Percentiles rank a stretch among this genome's conserved stretches.
phyloP scores from a whole-genome alignment of 257 asterid genomes.

The Echium plantagineum region DNA sequence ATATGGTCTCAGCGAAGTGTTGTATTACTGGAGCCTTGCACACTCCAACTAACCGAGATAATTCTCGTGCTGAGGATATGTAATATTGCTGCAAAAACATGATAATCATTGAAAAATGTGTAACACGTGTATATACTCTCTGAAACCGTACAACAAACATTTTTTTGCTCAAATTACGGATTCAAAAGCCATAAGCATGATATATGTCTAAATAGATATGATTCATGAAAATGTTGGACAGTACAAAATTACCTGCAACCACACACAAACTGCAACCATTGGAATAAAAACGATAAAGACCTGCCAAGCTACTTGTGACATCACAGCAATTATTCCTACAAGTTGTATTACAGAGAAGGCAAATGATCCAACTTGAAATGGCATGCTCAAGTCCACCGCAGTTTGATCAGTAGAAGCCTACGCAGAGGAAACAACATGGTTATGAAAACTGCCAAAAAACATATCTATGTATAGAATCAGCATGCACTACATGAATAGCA shows the following conservation, averaged over 20 bases:
- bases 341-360: slow-evolving; percentile 64
- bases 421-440: slow-evolving; percentile 10
- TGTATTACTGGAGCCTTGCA: slow-evolving; percentile 88
- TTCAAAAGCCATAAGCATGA: neutral
- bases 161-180: neutral
- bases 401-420: slow-evolving; percentile 91
- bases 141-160: neutral
- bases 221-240: neutral
- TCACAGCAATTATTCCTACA: slow-evolving; percentile 59
- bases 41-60: slow-evolving; percentile 68
- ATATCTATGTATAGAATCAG: neutral
- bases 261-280: slow-evolving; percentile 49
- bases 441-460: neutral
- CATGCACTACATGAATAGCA: neutral
- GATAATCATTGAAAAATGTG: neutral
- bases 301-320: slow-evolving; percentile 88
- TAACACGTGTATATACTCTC: neutral
- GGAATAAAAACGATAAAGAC: slow-evolving; percentile 73
- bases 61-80: slow-evolving; percentile 80
- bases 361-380: slow-evolving; percentile 38
- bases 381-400: slow-evolving; percentile 56
- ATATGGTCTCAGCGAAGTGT: slow-evolving; percentile 80
- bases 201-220: no score
- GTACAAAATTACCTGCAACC: slow-evolving; percentile 48
- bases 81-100: slow-evolving; percentile 48